phyloP scores from a whole-genome alignment of 176 grass and related monocot species.

The Oryza punctata region DNA sequence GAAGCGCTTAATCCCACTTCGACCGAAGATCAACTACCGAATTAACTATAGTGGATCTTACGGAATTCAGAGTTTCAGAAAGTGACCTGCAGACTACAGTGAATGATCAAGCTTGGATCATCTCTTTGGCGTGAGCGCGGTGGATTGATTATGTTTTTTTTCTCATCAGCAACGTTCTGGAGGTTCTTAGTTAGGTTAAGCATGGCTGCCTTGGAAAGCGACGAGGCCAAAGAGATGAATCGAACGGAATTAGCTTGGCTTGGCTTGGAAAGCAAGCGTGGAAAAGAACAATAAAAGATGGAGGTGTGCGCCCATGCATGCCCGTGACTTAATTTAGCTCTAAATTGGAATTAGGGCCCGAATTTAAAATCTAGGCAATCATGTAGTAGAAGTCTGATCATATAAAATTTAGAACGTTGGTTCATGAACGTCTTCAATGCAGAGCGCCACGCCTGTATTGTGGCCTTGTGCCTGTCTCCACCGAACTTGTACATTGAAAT shows the following conservation, averaged over 20 bases:
- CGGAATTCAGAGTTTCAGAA: neutral
- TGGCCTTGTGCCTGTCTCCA: neutral
- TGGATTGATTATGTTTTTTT: neutral
- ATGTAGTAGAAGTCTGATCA: conserved; percentile 3
- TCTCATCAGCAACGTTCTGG: conserved; percentile 24
- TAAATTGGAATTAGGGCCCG: neutral
- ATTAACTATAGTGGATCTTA: neutral
- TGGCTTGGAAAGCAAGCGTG: conserved; percentile 53
- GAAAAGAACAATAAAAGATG: neutral
- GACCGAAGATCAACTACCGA: neutral
- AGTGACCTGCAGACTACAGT: neutral
- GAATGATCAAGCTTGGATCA: neutral
- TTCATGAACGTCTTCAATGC: neutral
- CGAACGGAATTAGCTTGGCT: conserved; percentile 34
- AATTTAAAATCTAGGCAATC: neutral
- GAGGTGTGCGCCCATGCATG: conserved; percentile 32
- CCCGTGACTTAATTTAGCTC: neutral
- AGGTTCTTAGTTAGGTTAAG: conserved; percentile 21
- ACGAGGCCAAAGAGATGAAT: conserved; percentile 29
- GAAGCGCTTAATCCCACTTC: neutral
- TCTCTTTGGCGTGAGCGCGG: neutral
- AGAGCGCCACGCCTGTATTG: neutral
- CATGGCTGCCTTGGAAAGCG: conserved; percentile 35
- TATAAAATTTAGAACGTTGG: conserved; percentile 3
- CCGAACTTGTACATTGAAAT: neutral